A percentile compares a stretch with the other conserved stretches of the same genome.
phyloP scores from a whole-genome alignment of 2,329 filamentous ascomycete species.

The Penicillium sp. region DNA sequence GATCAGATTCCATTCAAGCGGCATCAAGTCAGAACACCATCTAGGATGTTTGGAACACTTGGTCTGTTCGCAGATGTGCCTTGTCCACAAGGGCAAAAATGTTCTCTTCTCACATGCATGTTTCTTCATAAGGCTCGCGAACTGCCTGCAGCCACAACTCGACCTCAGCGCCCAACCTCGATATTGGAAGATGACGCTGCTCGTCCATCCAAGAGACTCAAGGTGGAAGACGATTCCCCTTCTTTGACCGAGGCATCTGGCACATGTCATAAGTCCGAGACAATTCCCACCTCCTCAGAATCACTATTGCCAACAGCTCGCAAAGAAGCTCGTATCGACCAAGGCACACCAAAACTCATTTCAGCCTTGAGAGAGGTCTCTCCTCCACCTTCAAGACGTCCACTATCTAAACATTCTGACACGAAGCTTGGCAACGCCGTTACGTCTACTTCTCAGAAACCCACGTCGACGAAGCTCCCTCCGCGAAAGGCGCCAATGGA shows the following conservation, averaged over 20 bases:
- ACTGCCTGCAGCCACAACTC: background rate
- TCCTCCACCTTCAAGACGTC: constrained; percentile 25
- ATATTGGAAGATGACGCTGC: background rate
- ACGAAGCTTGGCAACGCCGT: background rate
- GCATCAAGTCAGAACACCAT: constrained; percentile 26
- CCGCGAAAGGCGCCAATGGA: constrained; percentile 39
- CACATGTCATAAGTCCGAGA: background rate
- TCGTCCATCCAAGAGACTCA: background rate
- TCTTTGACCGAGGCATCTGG: background rate
- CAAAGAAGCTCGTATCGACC: constrained; percentile 31
- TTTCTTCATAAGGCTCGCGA: constrained; percentile 51
- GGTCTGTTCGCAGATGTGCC: constrained; percentile 53
- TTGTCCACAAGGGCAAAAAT: constrained; percentile 53
- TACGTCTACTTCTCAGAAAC: background rate
- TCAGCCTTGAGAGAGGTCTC: constrained; percentile 28
- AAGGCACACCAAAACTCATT: constrained; percentile 15
- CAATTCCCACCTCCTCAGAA: constrained; percentile 1
- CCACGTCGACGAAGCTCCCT: constrained; percentile 12
- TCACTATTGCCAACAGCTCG: constrained; percentile 16
- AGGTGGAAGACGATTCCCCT: background rate
- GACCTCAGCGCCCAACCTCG: background rate
- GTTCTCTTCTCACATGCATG: constrained; percentile 56
- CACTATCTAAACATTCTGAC: background rate
- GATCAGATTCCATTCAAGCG: background rate
- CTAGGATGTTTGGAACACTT: constrained; percentile 51